These are phyloP conservation scores for Beauveria varroae DNA, from an alignment of 2,329 filamentous ascomycete species.

Conservation along the genomic window DNA sequence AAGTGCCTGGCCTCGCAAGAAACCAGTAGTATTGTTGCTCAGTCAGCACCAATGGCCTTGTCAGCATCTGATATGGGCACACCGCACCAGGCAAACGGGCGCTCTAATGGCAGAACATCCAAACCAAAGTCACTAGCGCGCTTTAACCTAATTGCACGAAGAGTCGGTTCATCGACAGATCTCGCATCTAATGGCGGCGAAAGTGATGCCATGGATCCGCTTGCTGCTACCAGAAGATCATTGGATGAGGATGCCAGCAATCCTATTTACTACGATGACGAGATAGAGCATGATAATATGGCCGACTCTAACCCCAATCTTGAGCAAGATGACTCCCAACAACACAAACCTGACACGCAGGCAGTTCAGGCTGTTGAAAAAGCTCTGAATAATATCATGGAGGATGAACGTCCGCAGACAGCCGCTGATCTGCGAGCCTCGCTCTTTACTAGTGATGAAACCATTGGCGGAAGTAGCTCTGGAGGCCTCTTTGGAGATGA, in stretches of 20 bases:
- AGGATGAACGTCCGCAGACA: constrained; percentile 59
- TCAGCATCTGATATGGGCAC: constrained; percentile 13
- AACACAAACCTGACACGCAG: constrained; percentile 59
- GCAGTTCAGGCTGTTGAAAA: constrained; percentile 91
- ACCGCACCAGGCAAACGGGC: not conserved
- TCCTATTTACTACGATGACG: constrained; percentile 75
- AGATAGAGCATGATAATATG: constrained; percentile 63
- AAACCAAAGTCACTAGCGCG: constrained; percentile 39
- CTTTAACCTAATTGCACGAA: constrained; percentile 34
- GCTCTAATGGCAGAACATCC: constrained; percentile 29
- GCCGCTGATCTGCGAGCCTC: constrained; percentile 59
- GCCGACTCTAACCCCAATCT: constrained; percentile 69
- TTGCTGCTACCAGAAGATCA: constrained; percentile 50
- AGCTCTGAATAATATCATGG: constrained; percentile 87
- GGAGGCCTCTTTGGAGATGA: constrained; percentile 45
- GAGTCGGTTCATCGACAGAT: constrained; percentile 42
- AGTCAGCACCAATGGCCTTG: constrained; percentile 15
- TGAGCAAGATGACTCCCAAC: constrained; percentile 54
- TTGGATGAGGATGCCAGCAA: constrained; percentile 52
- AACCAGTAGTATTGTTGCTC: constrained; percentile 34
- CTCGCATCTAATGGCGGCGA: constrained; percentile 32
- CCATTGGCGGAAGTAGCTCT: constrained; percentile 40
- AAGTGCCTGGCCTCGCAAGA: constrained; percentile 92
- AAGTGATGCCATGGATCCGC: constrained; percentile 31
- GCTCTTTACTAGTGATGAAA: constrained; percentile 44